Conservation (phyloP, 331 rosid genomes). For the Ulmus americana region DNA sequence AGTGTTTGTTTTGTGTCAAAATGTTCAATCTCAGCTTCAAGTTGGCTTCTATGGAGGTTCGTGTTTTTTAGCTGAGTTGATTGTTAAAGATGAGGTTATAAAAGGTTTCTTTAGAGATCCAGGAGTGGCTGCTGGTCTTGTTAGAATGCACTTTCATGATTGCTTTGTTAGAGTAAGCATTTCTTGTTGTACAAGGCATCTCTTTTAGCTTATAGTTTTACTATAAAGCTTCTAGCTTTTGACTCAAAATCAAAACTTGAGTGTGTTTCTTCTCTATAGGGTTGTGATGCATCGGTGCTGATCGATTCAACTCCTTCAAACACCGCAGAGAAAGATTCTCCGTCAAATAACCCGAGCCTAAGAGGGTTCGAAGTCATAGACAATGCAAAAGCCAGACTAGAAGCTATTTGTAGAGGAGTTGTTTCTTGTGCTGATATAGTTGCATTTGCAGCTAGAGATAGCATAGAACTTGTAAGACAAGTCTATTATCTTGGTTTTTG, state of each 20-base stretch:
- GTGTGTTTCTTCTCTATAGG: slow-evolving; percentile 20
- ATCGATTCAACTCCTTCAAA: slow-evolving; percentile 55
- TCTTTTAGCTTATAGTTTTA: not conserved
- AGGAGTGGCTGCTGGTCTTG: slow-evolving; percentile 61
- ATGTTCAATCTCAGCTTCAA: slow-evolving; percentile 42
- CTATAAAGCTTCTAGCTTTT: not conserved
- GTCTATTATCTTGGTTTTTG: not conserved
- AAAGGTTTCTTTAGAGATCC: slow-evolving; percentile 24
- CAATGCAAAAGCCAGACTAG: slow-evolving; percentile 58
- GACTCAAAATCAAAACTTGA: not conserved
- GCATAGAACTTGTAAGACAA: slow-evolving; percentile 47
- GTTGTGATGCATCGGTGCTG: slow-evolving; percentile 65
- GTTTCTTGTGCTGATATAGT: slow-evolving; percentile 66
- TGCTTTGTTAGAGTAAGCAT: slow-evolving; percentile 60
- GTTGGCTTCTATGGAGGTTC: slow-evolving; percentile 48
- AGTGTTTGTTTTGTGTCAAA: slow-evolving; percentile 25
- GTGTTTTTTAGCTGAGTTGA: slow-evolving; percentile 49
- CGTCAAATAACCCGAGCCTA: slow-evolving; percentile 57
- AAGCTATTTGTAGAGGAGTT: slow-evolving; percentile 44
- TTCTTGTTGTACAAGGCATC: not conserved
- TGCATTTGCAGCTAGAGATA: slow-evolving; percentile 76
- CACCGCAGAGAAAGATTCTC: slow-evolving; percentile 62
- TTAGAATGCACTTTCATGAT: slow-evolving; percentile 71
- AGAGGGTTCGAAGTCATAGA: slow-evolving; percentile 56
- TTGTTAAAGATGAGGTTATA: slow-evolving; percentile 54